Conservation (phyloP, 2,329 filamentous ascomycete species). For the Sordariomycetes sp. region DNA sequence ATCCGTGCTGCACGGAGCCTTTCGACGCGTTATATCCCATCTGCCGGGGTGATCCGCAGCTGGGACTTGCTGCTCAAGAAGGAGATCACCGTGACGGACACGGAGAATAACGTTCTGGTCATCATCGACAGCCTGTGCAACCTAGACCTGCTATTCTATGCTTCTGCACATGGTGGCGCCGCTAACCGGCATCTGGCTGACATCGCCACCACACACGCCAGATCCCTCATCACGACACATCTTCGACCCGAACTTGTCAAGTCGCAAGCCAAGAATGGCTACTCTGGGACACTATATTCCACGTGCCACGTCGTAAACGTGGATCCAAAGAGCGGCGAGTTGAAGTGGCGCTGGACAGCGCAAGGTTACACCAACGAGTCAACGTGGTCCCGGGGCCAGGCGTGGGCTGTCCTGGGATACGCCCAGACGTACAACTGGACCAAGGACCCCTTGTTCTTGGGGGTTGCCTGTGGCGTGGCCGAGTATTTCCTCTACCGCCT, state of each 20-base stretch:
- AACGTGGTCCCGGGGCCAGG: slow-evolving; percentile 37
- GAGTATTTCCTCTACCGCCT: slow-evolving; percentile 34
- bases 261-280: slow-evolving; percentile 12
- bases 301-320: slow-evolving; percentile 37
- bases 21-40: slow-evolving; percentile 24
- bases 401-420: slow-evolving; percentile 36
- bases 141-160: slow-evolving; percentile 22
- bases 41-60: slow-evolving; percentile 30
- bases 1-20: slow-evolving; percentile 29
- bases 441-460: slow-evolving; percentile 24
- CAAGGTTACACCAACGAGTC: slow-evolving; percentile 32
- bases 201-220: slow-evolving; percentile 23
- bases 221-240: slow-evolving; percentile 22
- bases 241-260: slow-evolving; percentile 15
- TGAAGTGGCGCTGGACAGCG: slow-evolving; percentile 31
- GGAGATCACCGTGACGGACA: slow-evolving; percentile 14
- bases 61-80: slow-evolving; percentile 25
- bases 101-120: slow-evolving; percentile 21
- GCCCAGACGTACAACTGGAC: slow-evolving; percentile 35
- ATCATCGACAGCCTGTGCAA: slow-evolving; percentile 29
- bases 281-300: slow-evolving; percentile 14
- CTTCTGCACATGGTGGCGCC: slow-evolving; percentile 16
- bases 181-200: slow-evolving; percentile 9
- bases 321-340: slow-evolving; percentile 19
- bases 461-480: slow-evolving; percentile 28